Evolutionary conservation across 805 yeast genomes (phyloP), one percentile per base, ranked within the genome.

Genomic region (Suhomyces vadensis): DNA sequence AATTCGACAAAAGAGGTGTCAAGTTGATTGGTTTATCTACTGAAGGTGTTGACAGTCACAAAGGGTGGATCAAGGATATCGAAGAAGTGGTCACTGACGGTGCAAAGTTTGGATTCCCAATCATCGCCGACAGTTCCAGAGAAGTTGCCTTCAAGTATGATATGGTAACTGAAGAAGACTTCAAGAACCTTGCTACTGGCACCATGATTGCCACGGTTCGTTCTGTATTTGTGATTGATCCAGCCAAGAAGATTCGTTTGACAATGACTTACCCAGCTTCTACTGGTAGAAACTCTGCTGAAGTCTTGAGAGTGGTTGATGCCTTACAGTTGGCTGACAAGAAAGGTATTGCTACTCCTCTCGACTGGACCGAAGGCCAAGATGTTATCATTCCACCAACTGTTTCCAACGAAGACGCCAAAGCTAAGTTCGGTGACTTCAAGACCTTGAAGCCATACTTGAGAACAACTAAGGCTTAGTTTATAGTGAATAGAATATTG

Each of bases 221-320:
- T 64, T 81, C 87, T 6, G 88, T 83, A 13, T 83, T 82, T 62
- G 73, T 83, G 55, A 82, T 84, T 61, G 89, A 83, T 63, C 87
- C 87, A 46, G 61, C 69, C 45, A 81, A 82, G 65, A 81, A 74
- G 53, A 73, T 83, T 46, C 72, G 89, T 63, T 69, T 82, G 57
- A 78, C 73, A 46, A 69, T 84, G 63, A 68, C 87, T 19, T 84
- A 83, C 63, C 90, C 89, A 31, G 85, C 88, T 33, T 79, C 87
- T 8, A 78, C 85, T 31, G 89, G 90, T 50, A 75, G 90, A 71
- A 83, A 83, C 74, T 80, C 89, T 19, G 84, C 87, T 41, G 90
- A 83, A 62, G 81, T 83, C 31, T 72, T 84, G 59, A 71, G 90
- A 64, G 85, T 79, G 36, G 71, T 83, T 52, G 89, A 83, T 62